Conservation (phyloP, 192 early-diverging fungal genomes). For the Coemansia sp. region DNA sequence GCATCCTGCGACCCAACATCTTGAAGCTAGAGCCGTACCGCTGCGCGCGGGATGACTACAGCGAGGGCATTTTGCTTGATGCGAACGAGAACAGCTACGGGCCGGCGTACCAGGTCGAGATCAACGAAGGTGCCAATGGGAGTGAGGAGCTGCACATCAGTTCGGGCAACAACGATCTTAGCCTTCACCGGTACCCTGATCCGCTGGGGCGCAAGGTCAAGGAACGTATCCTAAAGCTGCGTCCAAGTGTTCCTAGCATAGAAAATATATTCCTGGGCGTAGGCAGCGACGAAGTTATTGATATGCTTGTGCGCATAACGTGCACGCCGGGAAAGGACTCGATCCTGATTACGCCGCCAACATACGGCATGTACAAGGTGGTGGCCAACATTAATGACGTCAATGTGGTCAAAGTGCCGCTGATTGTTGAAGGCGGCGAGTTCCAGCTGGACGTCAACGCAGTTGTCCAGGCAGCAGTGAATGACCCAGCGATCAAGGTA, state of each 20-base stretch:
- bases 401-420: constrained; percentile 77
- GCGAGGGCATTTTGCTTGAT: constrained; percentile 90
- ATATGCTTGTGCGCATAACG: constrained; percentile 83
- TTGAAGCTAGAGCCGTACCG: constrained; percentile 84
- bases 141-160: constrained; percentile 19
- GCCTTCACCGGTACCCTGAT: constrained; percentile 95
- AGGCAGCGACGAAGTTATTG: constrained; percentile 95
- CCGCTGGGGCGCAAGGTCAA: constrained; percentile 88
- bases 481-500: constrained; percentile 83
- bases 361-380: constrained; percentile 99
- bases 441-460: constrained; percentile 52
- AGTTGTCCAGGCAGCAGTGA: constrained; percentile 55
- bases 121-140: constrained; percentile 26
- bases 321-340: constrained; percentile 90
- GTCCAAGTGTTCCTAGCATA: constrained; percentile 61
- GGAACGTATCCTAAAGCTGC: constrained; percentile 67
- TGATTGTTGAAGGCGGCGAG: constrained; percentile 69
- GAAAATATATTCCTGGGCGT: constrained; percentile 93
- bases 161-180: constrained; percentile 23
- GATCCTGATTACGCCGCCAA: constrained; percentile 93
- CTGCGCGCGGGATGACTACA: constrained; percentile 98
- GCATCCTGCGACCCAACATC: constrained; percentile 80
- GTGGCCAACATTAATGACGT: constrained; percentile 95
- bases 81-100: constrained; percentile 99
- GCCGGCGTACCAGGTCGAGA: constrained; percentile 45